These are phyloP conservation scores for Paecilomyces fulvus DNA, from an alignment of 2,329 filamentous ascomycete genomes.

Conservation along the genomic window DNA sequence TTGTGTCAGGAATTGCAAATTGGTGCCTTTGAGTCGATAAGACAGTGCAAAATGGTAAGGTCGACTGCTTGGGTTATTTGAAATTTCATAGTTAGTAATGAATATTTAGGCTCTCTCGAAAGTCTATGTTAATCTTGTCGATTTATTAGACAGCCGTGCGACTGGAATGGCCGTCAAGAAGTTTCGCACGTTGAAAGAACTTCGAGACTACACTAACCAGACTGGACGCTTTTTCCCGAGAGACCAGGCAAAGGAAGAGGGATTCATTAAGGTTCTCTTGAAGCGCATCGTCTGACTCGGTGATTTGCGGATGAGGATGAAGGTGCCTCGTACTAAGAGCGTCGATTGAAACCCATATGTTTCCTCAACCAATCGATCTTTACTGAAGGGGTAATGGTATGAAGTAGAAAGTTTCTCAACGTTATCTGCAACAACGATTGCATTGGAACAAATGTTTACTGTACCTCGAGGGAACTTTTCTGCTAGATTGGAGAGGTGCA, in stretches of 20 bases:
- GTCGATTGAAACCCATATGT: not conserved
- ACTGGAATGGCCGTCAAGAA: constrained; percentile 1
- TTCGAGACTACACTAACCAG: constrained; percentile 11
- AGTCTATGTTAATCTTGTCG: constrained; percentile 21
- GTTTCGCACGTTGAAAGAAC: constrained; percentile 7
- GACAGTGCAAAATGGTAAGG: constrained; percentile 18
- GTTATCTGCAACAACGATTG: too few species aligned
- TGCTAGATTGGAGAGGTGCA: too few species aligned
- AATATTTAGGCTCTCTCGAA: constrained; percentile 12
- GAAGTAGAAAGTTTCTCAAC: not conserved
- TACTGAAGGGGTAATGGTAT: not conserved
- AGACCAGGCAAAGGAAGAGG: constrained; percentile 13
- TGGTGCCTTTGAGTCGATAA: constrained; percentile 12
- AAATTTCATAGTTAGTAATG: too few species aligned
- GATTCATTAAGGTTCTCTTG: constrained; percentile 12
- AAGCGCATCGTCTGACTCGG: constrained; percentile 3
- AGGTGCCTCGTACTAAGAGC: not conserved
- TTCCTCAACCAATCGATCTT: not conserved
- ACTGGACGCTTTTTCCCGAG: not conserved
- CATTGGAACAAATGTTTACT: too few species aligned
- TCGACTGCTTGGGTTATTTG: not conserved
- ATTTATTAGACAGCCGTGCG: constrained; percentile 18
- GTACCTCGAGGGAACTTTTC: too few species aligned
- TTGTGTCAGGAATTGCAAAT: constrained; percentile 19
- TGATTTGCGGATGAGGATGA: not conserved